Base-by-base conservation (phyloP, 2,329 filamentous ascomycete genomes). In the Pleomassaria siparia region DNA sequence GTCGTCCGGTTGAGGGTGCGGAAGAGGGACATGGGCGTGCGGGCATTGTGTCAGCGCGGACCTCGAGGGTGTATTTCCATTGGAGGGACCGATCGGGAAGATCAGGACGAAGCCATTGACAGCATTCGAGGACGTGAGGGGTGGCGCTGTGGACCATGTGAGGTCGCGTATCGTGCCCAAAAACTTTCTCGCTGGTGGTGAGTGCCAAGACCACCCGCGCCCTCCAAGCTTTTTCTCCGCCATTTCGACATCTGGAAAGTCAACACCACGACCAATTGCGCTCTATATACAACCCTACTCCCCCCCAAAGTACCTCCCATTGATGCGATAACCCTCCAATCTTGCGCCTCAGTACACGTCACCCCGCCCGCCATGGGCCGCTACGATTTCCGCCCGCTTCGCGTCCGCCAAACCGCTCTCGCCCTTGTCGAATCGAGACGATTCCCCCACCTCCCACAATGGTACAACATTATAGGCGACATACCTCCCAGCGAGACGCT, bases 21-120 rank as follows among this genome's bases (percentile, higher is more conserved):
- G 74, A 79, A 69, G 73, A 78, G 73, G 80, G 80, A 82, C 83
- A 86, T 86, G 81, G 80, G 80, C 78, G 65, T 73, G 69, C 74
- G 74, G 72, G 77, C 83, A 86, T 85, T 60, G 75, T 83, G 80
- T 73, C 71, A 66, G 59, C 47, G 53, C 52, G 48, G 46, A 52
- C 44, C 33, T 36, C 46, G 49, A 46, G 43, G 49, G 49, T 43
- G 39, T 46, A 26, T n/a, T 50, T 55, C 54, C 58, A 64, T 62
- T 29, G 25, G 50, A 39, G 16, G 20, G 7, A 28, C 12, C 13
- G 30, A 11, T 22, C 28, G 29, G 36, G 45, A 51, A 51, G 48
- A 16, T 46, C 49, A 63, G 11, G 36, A 35, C 18, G 51, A 47
- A 47, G 53, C 52, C 59, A 62, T 59, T 49, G 57, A 49, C 53